Evolutionary conservation across 305 asterid species (phyloP).

Genomic region (Coffea humblotiana): DNA sequence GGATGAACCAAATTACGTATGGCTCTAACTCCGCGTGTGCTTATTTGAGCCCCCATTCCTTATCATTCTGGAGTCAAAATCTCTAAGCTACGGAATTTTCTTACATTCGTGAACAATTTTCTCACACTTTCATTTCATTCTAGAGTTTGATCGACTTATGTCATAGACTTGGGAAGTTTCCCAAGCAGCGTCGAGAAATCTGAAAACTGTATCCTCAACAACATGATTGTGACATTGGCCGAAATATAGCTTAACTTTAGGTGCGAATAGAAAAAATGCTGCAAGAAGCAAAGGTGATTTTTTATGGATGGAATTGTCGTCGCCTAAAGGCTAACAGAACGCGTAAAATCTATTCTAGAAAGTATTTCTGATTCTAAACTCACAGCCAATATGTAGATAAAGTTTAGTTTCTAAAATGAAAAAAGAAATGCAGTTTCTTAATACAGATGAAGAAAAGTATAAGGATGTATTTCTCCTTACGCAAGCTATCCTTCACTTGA

Average conservation of each 20-base stretch:
- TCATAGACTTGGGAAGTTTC: not conserved
- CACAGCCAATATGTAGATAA: not conserved
- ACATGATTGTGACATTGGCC: not conserved
- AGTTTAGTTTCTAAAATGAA: no score
- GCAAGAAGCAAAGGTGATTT: no score
- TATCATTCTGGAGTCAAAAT: not conserved
- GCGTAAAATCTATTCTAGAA: no score
- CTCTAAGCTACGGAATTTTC: not conserved
- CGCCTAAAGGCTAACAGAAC: no score
- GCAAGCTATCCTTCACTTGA: no score
- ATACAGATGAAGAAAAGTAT: no score
- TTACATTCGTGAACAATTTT: not conserved
- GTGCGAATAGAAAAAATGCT: no score
- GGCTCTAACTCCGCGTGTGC: not conserved
- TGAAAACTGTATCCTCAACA: not conserved
- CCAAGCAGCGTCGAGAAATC: not conserved
- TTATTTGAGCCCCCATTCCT: not conserved
- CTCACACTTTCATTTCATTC: not conserved
- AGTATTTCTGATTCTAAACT: not conserved
- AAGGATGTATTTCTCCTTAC: no score
- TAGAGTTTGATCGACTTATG: not conserved
- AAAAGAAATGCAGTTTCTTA: no score
- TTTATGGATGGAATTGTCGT: no score
- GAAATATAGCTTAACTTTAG: not conserved
- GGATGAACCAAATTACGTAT: no score